A percentile compares a stretch with the other conserved stretches of the same genome.
These are phyloP conservation scores for Saprolegnia diclina DNA, from an alignment of 352 stramenopile genomes.

Conservation along the genomic window DNA sequence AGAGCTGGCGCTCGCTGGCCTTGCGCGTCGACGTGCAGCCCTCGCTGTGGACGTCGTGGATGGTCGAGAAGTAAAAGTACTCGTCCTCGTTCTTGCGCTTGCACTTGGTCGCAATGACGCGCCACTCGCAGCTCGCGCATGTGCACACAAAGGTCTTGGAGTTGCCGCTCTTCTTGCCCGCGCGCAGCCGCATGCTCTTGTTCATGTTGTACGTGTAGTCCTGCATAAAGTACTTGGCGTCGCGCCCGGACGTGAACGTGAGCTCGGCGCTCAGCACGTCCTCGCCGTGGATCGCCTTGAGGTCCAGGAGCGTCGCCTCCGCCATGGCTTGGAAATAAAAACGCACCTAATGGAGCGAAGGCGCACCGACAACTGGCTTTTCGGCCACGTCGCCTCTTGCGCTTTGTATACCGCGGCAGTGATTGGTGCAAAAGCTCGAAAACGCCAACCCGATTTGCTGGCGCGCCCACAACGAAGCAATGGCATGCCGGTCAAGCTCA, in stretches of 20 bases:
- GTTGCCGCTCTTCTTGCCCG: conserved; percentile 27
- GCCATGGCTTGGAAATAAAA: background rate
- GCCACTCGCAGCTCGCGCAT: conserved; percentile 20
- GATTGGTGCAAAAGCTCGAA: no score
- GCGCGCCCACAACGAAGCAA: no score
- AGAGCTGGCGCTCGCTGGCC: conserved; percentile 18
- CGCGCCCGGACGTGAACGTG: conserved; percentile 23
- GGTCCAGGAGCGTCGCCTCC: conserved; percentile 7
- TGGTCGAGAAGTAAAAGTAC: conserved; percentile 28
- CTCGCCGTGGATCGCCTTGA: conserved; percentile 22
- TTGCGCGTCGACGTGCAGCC: conserved; percentile 22
- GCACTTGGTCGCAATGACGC: conserved; percentile 23
- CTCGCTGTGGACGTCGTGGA: conserved; percentile 21
- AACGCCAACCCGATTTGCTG: no score
- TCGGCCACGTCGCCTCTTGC: background rate
- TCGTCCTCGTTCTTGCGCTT: conserved; percentile 28
- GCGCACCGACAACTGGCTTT: background rate
- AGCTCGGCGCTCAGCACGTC: conserved; percentile 20
- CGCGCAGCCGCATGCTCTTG: conserved; percentile 22
- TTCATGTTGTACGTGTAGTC: conserved; percentile 27
- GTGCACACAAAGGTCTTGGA: conserved; percentile 28
- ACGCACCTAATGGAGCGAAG: background rate
- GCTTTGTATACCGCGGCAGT: no score
- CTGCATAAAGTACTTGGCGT: conserved; percentile 28
- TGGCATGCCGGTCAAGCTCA: no score